A percentile compares a stretch with the other conserved stretches of the same genome.
Evolutionary conservation across 2,329 filamentous ascomycete species (phyloP).

Genomic region (Microcyclospora tardicrescens): DNA sequence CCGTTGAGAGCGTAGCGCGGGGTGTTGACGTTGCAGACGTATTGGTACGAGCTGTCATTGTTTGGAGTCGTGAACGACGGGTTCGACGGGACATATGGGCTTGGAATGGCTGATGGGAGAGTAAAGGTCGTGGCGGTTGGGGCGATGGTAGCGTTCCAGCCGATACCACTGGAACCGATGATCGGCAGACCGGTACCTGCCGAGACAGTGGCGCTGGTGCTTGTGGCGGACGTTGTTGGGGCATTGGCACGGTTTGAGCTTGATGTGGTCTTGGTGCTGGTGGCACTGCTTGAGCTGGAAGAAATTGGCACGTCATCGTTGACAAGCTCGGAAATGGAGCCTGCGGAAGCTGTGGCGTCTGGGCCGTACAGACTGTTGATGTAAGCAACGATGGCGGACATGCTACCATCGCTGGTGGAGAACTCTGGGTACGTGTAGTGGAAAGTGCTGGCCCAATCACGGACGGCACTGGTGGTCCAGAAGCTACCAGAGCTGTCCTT

Average conservation of each 20-base stretch:
- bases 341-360: constrained; percentile 17
- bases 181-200: not conserved
- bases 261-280: too few species aligned
- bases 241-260: too few species aligned
- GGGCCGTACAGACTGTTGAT: constrained; percentile 45
- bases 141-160: not conserved
- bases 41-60: constrained; percentile 42
- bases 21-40: constrained; percentile 54
- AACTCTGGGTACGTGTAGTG: constrained; percentile 64
- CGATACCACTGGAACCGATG: constrained; percentile 1
- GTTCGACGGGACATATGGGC: not conserved
- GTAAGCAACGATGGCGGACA: constrained; percentile 29
- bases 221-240: too few species aligned
- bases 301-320: constrained; percentile 1
- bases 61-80: not conserved
- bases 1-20: constrained; percentile 47
- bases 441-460: constrained; percentile 44
- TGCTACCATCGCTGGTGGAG: constrained; percentile 23
- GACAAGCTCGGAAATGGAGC: constrained; percentile 3
- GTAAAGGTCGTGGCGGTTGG: not conserved
- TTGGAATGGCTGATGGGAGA: not conserved
- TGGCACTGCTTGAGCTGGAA: not conserved
- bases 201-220: too few species aligned
- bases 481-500: constrained; percentile 44
- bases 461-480: constrained; percentile 54